These are phyloP conservation scores for Starmera dryadoides DNA, from an alignment of 805 yeast genomes.

Conservation along the genomic window DNA sequence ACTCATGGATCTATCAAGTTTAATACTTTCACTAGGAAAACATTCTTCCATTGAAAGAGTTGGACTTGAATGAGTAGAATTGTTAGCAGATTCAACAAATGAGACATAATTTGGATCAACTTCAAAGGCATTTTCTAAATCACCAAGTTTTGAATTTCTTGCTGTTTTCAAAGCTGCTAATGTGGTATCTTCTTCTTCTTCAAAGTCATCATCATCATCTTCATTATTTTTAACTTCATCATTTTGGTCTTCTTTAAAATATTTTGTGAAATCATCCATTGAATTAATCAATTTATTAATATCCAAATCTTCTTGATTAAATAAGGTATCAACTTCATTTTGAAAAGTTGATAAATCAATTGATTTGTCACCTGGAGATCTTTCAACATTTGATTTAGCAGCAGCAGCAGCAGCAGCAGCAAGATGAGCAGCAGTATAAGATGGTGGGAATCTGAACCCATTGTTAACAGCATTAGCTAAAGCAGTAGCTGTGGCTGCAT, in stretches of 20 bases:
- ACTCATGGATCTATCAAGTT: no score
- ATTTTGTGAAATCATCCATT: constrained; percentile 7
- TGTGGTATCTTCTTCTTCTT: constrained; percentile 10
- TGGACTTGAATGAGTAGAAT: neutral
- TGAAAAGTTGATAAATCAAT: constrained; percentile 4
- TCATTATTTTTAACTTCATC: constrained; percentile 1
- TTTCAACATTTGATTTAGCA: no score
- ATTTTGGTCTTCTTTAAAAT: constrained; percentile 3
- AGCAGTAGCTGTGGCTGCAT: no score
- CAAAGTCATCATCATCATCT: constrained; percentile 5
- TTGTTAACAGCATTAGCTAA: no score
- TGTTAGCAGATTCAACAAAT: neutral
- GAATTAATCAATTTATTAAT: constrained; percentile 4
- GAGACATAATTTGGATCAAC: neutral
- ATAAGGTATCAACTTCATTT: constrained; percentile 6
- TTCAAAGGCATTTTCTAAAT: neutral
- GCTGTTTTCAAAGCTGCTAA: constrained; percentile 14
- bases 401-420: no score
- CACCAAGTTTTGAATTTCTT: constrained; percentile 5
- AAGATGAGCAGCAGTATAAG: no score
- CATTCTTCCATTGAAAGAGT: no score
- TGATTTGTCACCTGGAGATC: no score
- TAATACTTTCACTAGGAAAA: no score
- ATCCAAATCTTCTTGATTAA: constrained; percentile 2
- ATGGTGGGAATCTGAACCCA: constrained; percentile 1